Evolutionary conservation across 108 stramenopile genomes (phyloP), one percentile per base, ranked within the genome.

Genomic region (Skeletonema tropicum): DNA sequence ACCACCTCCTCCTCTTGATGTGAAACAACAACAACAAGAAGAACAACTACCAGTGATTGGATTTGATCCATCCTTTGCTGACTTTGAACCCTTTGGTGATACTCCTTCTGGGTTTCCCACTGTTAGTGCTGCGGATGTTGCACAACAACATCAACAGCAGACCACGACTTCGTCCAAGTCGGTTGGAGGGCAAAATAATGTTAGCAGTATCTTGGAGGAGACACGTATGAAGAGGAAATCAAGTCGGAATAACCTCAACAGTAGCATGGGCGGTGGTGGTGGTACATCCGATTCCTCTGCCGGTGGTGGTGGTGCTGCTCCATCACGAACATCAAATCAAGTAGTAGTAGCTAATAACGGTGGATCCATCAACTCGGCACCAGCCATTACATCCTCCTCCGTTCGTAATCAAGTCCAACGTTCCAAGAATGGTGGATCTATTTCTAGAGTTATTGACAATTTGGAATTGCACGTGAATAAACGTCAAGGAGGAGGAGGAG

Each of bases 391-490:
- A 0, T 66, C 91, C 0, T 77, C 88, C 5, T 89, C 79, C 55
- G 65, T 89, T 49, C 86, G 90, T 46, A 77, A 86, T 57, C 83
- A 85, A 48, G 84, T 83, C 57, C 73, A 81, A 59, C 74, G 64
- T 21, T 69, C 63, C 11, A 55, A 26, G 46, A 33, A 19, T 60
- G 39, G 57, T 3, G 80, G 88, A 9, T 82, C 89, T n/a, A 88
- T 94, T n/a, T 86, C 93, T 36, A 87, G 87, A 61, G 91, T 94
- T 52, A 94, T 94, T 71, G 70, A 87, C 74, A 94, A 85, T 71
- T 80, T 94, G 48, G 90, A 90, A 68, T 70, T 80, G 49, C 75
- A 74, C 63, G 74, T 86, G 39, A 71, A 83, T 13, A 86, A 74
- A 61, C 70, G 70, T 11, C 71, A 71, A 41, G 73, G 68, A 35